phyloP scores from a whole-genome alignment of 805 yeast species.

The Lipomyces mesembrius region DNA sequence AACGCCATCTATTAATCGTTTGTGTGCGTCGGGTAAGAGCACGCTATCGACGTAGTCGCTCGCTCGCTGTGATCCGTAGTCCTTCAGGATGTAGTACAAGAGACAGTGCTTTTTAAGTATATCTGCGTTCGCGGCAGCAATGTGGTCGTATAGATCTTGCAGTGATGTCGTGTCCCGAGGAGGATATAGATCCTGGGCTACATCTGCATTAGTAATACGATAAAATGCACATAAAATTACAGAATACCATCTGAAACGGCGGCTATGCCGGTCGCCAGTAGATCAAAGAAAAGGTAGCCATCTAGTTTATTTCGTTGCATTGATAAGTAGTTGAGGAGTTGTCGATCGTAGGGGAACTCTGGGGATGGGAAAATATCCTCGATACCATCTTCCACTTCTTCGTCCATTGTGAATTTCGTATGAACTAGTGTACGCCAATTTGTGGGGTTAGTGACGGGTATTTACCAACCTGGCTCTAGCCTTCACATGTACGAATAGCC shows the following conservation, averaged over 20 bases:
- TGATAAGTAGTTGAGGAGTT: slow-evolving; percentile 9
- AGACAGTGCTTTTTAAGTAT: slow-evolving; percentile 29
- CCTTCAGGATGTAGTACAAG: slow-evolving; percentile 28
- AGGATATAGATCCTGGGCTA: slow-evolving; percentile 28
- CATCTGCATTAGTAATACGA: background rate
- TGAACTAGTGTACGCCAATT: background rate
- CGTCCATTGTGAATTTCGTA: background rate
- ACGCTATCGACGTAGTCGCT: slow-evolving; percentile 16
- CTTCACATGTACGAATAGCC: too few relatives aligned
- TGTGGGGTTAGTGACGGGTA: background rate
- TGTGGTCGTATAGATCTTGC: slow-evolving; percentile 19
- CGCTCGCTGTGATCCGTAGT: slow-evolving; percentile 15
- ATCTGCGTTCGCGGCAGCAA: slow-evolving; percentile 20
- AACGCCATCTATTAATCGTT: slow-evolving; percentile 26
- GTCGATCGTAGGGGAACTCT: slow-evolving; percentile 17
- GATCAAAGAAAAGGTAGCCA: slow-evolving; percentile 31
- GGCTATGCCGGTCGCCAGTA: slow-evolving; percentile 18
- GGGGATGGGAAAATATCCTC: slow-evolving; percentile 19
- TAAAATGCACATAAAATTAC: background rate
- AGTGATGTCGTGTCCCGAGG: slow-evolving; percentile 18
- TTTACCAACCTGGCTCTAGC: background rate
- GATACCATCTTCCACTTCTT: slow-evolving; percentile 5
- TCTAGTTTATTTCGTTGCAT: slow-evolving; percentile 29
- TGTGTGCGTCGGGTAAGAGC: slow-evolving; percentile 22
- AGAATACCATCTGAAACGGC: slow-evolving; percentile 25